These are phyloP conservation scores for Themeda triandra DNA, from an alignment of 176 grass and related monocot genomes.

Conservation along the genomic window DNA sequence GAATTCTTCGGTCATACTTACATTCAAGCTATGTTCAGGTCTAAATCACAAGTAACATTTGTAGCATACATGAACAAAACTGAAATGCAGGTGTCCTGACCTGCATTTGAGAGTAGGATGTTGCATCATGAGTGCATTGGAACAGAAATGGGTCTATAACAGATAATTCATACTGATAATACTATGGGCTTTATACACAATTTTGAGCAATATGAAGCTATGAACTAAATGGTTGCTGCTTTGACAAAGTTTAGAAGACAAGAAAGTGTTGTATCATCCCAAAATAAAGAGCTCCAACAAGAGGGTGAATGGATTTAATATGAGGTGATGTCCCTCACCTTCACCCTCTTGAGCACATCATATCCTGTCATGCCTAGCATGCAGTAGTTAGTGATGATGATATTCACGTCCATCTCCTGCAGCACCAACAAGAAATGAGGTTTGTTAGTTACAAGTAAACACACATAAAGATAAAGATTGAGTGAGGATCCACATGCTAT, in stretches of 20 bases:
- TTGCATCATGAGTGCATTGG: no score
- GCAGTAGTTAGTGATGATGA: slow-evolving; percentile 96
- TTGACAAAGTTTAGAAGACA: neutral
- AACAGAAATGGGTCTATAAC: no score
- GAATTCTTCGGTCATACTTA: no score
- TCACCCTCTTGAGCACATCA: slow-evolving; percentile 84
- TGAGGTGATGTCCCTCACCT: slow-evolving; percentile 51
- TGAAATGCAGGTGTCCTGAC: no score
- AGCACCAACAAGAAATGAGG: neutral
- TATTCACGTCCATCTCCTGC: slow-evolving; percentile 87
- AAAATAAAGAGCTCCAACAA: neutral
- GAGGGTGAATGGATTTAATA: neutral
- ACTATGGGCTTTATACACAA: neutral
- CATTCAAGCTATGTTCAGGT: no score
- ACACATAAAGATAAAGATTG: no score
- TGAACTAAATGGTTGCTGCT: neutral
- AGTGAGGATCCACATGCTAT: no score
- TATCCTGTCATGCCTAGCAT: slow-evolving; percentile 99
- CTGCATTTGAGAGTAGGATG: no score
- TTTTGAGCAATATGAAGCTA: neutral
- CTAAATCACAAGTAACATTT: no score
- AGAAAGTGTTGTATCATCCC: neutral
- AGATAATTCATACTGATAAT: neutral
- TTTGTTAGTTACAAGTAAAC: no score
- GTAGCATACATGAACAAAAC: no score